Evolutionary conservation across 108 stramenopile genomes (phyloP).

Genomic region (Asterionellopsis glacialis): DNA sequence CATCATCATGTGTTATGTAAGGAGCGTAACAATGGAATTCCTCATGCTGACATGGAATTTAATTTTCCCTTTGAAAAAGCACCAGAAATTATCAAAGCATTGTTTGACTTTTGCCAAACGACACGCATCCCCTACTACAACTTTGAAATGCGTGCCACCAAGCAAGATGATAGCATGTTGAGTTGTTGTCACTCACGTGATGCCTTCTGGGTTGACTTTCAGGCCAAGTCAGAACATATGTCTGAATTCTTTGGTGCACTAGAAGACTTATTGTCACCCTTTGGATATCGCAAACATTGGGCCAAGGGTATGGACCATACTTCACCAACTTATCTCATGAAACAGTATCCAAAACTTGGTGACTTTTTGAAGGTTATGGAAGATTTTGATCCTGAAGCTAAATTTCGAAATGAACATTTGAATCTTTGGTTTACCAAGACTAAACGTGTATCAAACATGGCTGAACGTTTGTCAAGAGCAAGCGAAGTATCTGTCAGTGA

Average conservation of each 20-base stretch:
- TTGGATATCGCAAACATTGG: slow-evolving; percentile 18
- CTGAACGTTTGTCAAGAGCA: too few relatives aligned
- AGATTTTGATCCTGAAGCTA: slow-evolving; percentile 13
- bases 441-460: too few relatives aligned
- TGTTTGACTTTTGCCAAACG: slow-evolving; percentile 1
- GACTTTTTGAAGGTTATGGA: slow-evolving; percentile 5
- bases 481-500: too few relatives aligned
- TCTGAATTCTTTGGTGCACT: slow-evolving; percentile 13
- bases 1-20: slow-evolving; percentile 17
- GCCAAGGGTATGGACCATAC: slow-evolving; percentile 17
- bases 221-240: slow-evolving; percentile 12
- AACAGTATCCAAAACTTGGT: slow-evolving; percentile 1
- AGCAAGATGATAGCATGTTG: slow-evolving; percentile 14
- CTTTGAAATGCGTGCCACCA: slow-evolving; percentile 16
- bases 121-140: slow-evolving; percentile 14
- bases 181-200: slow-evolving; percentile 12
- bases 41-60: slow-evolving; percentile 18
- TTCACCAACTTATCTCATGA: slow-evolving; percentile 7
- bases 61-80: slow-evolving; percentile 12
- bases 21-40: slow-evolving; percentile 18
- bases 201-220: slow-evolving; percentile 17
- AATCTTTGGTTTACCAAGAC: slow-evolving; percentile 4
- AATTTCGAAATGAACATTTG: slow-evolving; percentile 14
- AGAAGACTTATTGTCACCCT: slow-evolving; percentile 2
- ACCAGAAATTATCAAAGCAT: slow-evolving; percentile 1